phyloP scores from a whole-genome alignment of 805 yeast genomes.

The Candida parachauliodes region DNA sequence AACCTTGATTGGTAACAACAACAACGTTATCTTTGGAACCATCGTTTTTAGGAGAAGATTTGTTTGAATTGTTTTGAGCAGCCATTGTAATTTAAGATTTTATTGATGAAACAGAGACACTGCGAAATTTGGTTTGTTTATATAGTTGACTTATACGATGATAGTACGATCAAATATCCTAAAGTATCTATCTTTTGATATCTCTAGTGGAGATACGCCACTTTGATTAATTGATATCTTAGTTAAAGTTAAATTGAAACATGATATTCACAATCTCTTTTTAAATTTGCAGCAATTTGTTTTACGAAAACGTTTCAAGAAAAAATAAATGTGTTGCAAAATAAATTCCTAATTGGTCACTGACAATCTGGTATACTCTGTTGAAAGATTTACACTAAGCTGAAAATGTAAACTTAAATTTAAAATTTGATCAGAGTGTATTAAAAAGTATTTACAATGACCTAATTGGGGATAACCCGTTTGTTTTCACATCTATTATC shows the following conservation, averaged over 20 bases:
- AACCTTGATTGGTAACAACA: not conserved
- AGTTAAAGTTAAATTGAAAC: no score
- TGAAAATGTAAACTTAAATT: no score
- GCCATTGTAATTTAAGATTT: slow-evolving; percentile 5
- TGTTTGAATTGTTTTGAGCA: slow-evolving; percentile 7
- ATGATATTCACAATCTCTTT: no score
- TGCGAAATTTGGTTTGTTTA: not conserved
- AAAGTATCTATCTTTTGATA: no score
- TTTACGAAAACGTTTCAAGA: not conserved
- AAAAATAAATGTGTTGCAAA: slow-evolving; percentile 1
- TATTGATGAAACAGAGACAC: slow-evolving; percentile 1
- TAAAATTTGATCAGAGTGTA: no score
- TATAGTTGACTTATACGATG: not conserved
- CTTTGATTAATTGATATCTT: no score
- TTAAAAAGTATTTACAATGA: no score
- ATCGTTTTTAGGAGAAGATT: slow-evolving; percentile 2
- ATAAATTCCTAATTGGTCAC: not conserved
- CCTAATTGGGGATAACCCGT: no score
- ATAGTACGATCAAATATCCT: no score
- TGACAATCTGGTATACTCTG: not conserved
- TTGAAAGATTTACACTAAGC: no score
- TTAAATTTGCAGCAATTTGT: not conserved
- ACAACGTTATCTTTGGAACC: slow-evolving; percentile 7
- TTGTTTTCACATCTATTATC: no score
- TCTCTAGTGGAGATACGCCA: no score